phyloP scores from a whole-genome alignment of 2,329 filamentous ascomycete genomes.

The Diplocarpon rosae region DNA sequence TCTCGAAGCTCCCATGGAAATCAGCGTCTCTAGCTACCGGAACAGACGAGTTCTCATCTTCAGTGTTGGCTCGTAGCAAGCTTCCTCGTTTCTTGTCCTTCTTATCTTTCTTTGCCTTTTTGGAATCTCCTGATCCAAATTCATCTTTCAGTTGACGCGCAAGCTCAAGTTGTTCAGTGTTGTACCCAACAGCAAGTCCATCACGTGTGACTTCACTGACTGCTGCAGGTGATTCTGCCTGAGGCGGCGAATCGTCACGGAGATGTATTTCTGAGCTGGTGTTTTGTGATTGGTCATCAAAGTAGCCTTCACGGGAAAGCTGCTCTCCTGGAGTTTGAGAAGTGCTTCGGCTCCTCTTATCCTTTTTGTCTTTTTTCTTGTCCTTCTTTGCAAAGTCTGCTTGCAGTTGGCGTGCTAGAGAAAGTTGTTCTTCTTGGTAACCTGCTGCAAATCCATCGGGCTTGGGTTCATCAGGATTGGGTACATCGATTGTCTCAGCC shows the following conservation, averaged over 20 bases:
- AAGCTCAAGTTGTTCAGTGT: slow-evolving; percentile 21
- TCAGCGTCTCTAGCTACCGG: slow-evolving; percentile 5
- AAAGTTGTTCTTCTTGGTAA: slow-evolving; percentile 21
- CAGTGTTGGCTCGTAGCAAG: slow-evolving; percentile 11
- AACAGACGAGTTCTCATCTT: slow-evolving; percentile 12
- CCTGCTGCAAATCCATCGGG: slow-evolving; percentile 16
- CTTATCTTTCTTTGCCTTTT: slow-evolving; percentile 31
- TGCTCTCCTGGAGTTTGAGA: slow-evolving; percentile 18
- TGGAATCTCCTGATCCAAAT: slow-evolving; percentile 26
- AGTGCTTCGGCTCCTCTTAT: slow-evolving; percentile 18
- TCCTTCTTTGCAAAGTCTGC: slow-evolving; percentile 17
- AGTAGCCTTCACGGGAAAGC: slow-evolving; percentile 12
- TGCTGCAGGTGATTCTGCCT: slow-evolving; percentile 1
- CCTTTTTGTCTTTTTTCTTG: slow-evolving; percentile 23
- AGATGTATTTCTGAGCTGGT: slow-evolving; percentile 4
- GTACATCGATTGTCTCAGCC: not conserved
- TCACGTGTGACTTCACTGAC: slow-evolving; percentile 8
- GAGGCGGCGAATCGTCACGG: slow-evolving; percentile 1
- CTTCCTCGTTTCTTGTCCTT: slow-evolving; percentile 19
- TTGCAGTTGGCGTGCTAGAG: slow-evolving; percentile 22
- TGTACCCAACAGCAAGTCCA: slow-evolving; percentile 16
- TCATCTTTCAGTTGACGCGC: slow-evolving; percentile 23
- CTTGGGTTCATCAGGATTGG: slow-evolving; percentile 1
- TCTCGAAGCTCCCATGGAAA: slow-evolving; percentile 1
- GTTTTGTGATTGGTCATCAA: slow-evolving; percentile 9